phyloP scores from a whole-genome alignment of 1,284 basidiomycete genomes.

The Melampsora larici-populina region DNA sequence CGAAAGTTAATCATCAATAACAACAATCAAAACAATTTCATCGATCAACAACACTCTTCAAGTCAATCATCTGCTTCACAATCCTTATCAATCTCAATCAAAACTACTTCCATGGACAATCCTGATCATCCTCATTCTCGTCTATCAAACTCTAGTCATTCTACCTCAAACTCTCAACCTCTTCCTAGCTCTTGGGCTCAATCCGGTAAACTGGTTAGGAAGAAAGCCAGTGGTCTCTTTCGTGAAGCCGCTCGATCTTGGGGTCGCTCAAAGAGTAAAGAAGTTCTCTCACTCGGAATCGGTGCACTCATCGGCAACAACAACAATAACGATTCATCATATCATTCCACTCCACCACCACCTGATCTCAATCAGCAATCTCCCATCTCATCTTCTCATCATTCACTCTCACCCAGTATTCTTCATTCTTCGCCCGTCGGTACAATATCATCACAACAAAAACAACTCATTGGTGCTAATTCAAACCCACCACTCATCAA shows the following conservation, averaged over 20 bases:
- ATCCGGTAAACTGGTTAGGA: constrained; percentile 35
- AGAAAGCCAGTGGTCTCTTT: constrained; percentile 41
- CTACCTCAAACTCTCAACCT: constrained; percentile 7
- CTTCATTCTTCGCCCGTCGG: constrained; percentile 1
- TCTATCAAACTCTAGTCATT: constrained; percentile 1
- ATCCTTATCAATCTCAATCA: too few species aligned
- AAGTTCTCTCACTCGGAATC: constrained; percentile 32
- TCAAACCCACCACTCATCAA: neutral
- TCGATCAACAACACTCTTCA: too few species aligned
- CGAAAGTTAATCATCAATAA: too few species aligned
- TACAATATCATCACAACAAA: neutral
- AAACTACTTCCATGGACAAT: neutral
- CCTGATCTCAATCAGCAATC: constrained; percentile 1
- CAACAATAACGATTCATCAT: constrained; percentile 1
- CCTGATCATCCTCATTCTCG: constrained; percentile 4
- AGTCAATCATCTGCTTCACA: too few species aligned
- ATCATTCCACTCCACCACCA: neutral
- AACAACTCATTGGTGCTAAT: neutral
- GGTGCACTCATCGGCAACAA: constrained; percentile 25
- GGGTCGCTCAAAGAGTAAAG: constrained; percentile 41
- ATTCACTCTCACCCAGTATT: neutral
- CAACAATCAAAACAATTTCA: too few species aligned
- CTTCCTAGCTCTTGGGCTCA: constrained; percentile 22
- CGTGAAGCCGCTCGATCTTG: constrained; percentile 40
- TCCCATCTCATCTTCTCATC: neutral